Evolutionary conservation across 352 stramenopile species (phyloP).

Genomic region (Phytophthora chlamydospora): DNA sequence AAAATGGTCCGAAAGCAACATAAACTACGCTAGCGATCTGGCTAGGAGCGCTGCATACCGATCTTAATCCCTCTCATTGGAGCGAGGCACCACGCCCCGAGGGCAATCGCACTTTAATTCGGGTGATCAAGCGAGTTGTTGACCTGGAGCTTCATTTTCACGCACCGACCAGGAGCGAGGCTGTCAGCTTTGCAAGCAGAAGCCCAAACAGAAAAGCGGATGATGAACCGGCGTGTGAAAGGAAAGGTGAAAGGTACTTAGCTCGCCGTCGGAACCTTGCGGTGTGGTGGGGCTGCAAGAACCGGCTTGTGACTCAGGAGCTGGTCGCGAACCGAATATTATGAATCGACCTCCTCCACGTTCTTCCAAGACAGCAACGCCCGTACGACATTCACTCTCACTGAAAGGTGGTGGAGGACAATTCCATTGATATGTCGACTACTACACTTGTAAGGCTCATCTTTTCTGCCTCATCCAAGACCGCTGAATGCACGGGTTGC

Average conservation of each 20-base stretch:
- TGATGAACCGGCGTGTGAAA: neutral
- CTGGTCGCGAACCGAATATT: conserved; percentile 11
- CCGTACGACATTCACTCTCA: too few species aligned
- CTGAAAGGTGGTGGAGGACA: too few species aligned
- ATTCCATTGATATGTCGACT: too few species aligned
- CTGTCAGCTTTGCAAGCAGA: conserved; percentile 1
- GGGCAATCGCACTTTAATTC: neutral
- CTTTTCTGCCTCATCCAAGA: too few species aligned
- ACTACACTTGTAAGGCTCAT: too few species aligned
- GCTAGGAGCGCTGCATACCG: neutral
- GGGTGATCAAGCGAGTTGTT: neutral
- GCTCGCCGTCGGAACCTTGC: conserved; percentile 8
- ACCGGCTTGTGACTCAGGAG: neutral
- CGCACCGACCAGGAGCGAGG: conserved; percentile 5
- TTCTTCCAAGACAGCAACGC: too few species aligned
- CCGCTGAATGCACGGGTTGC: too few species aligned
- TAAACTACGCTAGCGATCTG: conserved; percentile 9
- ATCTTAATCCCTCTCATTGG: conserved; percentile 10
- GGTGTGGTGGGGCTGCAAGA: neutral
- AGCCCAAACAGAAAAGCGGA: conserved; percentile 10
- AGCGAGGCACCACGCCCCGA: conserved; percentile 8
- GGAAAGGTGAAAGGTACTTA: too few species aligned
- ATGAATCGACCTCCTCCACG: neutral
- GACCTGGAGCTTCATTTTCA: neutral
- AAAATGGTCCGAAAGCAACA: neutral